Conservation (phyloP, 2,329 filamentous ascomycete species). For the Xylariales sp. region DNA sequence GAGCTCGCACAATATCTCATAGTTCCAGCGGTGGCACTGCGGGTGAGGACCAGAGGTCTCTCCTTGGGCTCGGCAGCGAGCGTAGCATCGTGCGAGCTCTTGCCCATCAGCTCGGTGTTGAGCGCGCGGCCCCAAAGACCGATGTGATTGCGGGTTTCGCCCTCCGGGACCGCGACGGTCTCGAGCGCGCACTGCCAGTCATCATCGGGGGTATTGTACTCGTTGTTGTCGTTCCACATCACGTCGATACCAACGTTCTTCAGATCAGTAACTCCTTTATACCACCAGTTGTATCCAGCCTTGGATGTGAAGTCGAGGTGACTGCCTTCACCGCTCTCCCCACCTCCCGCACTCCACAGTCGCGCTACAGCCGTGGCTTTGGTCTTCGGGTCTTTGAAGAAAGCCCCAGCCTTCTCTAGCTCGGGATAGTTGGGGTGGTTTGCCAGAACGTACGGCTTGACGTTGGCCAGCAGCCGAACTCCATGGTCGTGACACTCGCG, state of each 20-base stretch:
- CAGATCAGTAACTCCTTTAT: constrained; percentile 59
- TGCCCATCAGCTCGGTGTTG: constrained; percentile 68
- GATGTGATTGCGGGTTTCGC: constrained; percentile 41
- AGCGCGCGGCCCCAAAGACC: constrained; percentile 67
- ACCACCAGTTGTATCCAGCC: constrained; percentile 68
- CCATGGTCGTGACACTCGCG: constrained; percentile 58
- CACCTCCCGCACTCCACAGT: constrained; percentile 69
- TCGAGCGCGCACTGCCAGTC: constrained; percentile 60
- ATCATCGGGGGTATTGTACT: constrained; percentile 65
- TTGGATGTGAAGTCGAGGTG: constrained; percentile 71
- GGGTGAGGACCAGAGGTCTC: constrained; percentile 64
- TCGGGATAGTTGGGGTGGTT: constrained; percentile 64
- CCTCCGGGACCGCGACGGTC: constrained; percentile 29
- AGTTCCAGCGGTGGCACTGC: constrained; percentile 66
- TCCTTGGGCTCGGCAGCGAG: constrained; percentile 52
- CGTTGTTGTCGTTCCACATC: constrained; percentile 80
- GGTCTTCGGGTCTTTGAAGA: constrained; percentile 59
- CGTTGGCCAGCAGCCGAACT: constrained; percentile 65
- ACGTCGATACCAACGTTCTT: constrained; percentile 63
- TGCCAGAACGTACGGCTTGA: constrained; percentile 67
- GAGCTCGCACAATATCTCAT: constrained; percentile 67
- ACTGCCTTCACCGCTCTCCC: constrained; percentile 63
- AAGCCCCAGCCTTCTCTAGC: constrained; percentile 51
- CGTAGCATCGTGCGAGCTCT: constrained; percentile 65
- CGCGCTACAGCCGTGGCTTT: constrained; percentile 51